phyloP scores from a whole-genome alignment of 2,329 filamentous ascomycete genomes.

The Decorospora gaudefroyi region DNA sequence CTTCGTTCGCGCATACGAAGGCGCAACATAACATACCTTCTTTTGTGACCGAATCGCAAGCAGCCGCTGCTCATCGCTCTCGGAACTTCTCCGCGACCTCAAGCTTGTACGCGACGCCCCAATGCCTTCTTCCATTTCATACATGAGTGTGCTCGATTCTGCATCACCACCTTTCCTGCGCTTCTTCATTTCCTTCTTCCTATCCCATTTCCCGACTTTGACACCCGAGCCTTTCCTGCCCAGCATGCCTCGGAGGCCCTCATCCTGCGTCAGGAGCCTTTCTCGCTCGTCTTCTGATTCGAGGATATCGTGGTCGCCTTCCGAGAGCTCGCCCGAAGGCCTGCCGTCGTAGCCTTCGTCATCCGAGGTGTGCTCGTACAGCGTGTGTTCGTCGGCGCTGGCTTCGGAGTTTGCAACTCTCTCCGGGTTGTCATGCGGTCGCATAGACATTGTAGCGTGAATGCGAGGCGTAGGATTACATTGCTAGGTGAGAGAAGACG shows the following conservation, averaged over 20 bases:
- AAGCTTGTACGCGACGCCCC: conserved; percentile 61
- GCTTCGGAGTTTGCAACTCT: conserved; percentile 26
- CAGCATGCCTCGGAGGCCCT: conserved; percentile 33
- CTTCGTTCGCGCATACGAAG: conserved; percentile 43
- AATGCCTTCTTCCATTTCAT: conserved; percentile 84
- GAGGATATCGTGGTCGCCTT: conserved; percentile 49
- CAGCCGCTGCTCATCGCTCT: conserved; percentile 58
- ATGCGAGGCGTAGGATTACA: conserved; percentile 16
- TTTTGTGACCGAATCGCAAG: conserved; percentile 55
- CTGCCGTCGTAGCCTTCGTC: conserved; percentile 41
- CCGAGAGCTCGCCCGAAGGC: conserved; percentile 43
- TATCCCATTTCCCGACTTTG: conserved; percentile 38
- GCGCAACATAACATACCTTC: conserved; percentile 32
- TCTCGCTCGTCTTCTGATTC: conserved; percentile 55
- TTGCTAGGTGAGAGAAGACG: conserved; percentile 8
- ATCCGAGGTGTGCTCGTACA: conserved; percentile 38
- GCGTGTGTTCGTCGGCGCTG: conserved; percentile 39
- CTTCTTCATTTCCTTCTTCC: conserved; percentile 33
- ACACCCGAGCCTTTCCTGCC: conserved; percentile 33
- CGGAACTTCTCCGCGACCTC: conserved; percentile 46
- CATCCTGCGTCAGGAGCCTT: conserved; percentile 45
- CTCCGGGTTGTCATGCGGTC: conserved; percentile 21
- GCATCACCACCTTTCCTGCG: conserved; percentile 56
- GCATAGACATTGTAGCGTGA: conserved; percentile 28
- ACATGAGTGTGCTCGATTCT: conserved; percentile 78